Evolutionary conservation across 2,329 filamentous ascomycete genomes (phyloP).

Genomic region (Diaporthe batatas): DNA sequence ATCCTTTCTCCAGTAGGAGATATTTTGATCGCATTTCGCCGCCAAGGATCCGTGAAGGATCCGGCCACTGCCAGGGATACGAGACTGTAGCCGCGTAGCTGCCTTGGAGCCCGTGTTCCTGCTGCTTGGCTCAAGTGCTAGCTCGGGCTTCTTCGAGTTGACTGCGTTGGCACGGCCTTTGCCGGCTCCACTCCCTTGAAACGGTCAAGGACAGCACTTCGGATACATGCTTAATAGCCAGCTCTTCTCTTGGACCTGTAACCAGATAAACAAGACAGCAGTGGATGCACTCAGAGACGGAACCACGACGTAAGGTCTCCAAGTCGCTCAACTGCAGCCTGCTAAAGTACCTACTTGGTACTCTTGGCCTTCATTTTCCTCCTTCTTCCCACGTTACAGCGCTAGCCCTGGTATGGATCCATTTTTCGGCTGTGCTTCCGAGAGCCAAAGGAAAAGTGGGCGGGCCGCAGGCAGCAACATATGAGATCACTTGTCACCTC

Average conservation of each 20-base stretch:
- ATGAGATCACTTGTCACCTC: too few species aligned
- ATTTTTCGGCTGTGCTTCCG: not conserved
- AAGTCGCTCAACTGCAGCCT: not conserved
- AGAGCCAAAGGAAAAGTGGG: constrained; percentile 10
- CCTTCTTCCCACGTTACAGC: too few species aligned
- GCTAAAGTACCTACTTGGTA: not conserved
- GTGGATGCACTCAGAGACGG: not conserved
- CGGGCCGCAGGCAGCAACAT: not conserved
- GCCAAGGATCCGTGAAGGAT: constrained; percentile 14
- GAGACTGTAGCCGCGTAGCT: not conserved
- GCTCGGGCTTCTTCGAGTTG: too few species aligned
- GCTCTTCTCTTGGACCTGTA: not conserved
- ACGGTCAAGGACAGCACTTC: too few species aligned
- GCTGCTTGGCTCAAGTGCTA: not conserved
- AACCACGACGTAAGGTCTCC: not conserved
- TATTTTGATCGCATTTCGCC: not conserved
- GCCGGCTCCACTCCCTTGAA: not conserved
- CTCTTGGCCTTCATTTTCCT: too few species aligned
- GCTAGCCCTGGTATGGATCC: not conserved
- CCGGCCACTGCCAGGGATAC: not conserved
- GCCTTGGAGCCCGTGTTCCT: not conserved
- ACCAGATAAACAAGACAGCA: too few species aligned
- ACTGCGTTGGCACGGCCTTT: not conserved
- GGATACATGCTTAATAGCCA: not conserved
- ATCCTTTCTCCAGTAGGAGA: not conserved